Percentiles rank a stretch among this genome's conserved stretches.
These are phyloP conservation scores for Helichrysum umbraculigerum DNA, from an alignment of 129 eudicot species.

Conservation along the genomic window DNA sequence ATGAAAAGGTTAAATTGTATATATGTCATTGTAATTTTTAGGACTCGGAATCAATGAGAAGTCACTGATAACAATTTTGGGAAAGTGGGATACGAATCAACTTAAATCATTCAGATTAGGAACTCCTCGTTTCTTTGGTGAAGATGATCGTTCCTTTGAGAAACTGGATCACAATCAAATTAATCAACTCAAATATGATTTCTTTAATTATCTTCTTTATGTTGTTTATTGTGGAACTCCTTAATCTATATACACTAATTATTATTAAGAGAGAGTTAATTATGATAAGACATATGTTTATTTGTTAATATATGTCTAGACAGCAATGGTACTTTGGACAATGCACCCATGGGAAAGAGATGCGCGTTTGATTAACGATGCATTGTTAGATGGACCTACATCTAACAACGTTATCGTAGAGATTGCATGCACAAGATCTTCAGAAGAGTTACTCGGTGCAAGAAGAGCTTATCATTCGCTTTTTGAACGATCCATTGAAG, in stretches of 20 bases:
- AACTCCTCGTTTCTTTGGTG: slow-evolving; percentile 37
- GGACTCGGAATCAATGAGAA: slow-evolving; percentile 77
- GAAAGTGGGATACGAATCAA: slow-evolving; percentile 55
- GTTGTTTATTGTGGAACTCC: no score
- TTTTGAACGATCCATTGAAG: slow-evolving; percentile 69
- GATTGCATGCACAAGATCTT: slow-evolving; percentile 65
- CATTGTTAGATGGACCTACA: slow-evolving; percentile 41
- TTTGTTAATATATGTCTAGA: slow-evolving; percentile 28
- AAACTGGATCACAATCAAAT: slow-evolving; percentile 45
- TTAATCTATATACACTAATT: no score
- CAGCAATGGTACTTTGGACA: slow-evolving; percentile 57
- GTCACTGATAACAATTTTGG: slow-evolving; percentile 50
- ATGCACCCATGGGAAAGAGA: slow-evolving; percentile 93
- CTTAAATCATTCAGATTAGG: slow-evolving; percentile 48
- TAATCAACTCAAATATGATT: slow-evolving; percentile 36
- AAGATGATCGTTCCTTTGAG: slow-evolving; percentile 62
- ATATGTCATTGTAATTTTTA: slow-evolving; percentile 5
- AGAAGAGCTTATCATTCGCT: slow-evolving; percentile 75
- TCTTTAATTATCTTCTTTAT: slow-evolving; percentile 1
- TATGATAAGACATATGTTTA: no score
- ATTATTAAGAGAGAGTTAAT: no score
- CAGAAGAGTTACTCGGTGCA: slow-evolving; percentile 69
- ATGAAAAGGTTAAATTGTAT: no score
- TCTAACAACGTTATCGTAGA: slow-evolving; percentile 44
- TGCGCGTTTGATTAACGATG: slow-evolving; percentile 64